phyloP scores from a whole-genome alignment of 75 land plant species.

The Picea glauca region DNA sequence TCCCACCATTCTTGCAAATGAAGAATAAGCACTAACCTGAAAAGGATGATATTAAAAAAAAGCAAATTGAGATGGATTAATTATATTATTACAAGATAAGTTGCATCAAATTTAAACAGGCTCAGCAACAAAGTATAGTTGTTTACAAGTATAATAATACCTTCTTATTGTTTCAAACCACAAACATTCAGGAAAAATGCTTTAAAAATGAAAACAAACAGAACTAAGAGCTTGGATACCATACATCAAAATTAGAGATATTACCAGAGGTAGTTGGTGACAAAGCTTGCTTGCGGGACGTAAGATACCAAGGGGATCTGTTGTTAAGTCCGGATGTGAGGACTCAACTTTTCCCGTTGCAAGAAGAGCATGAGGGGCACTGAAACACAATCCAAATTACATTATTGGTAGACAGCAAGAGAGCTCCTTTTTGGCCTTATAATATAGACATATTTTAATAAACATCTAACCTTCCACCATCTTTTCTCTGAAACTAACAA shows the following conservation, averaged over 20 bases:
- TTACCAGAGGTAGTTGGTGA: conserved; percentile 85
- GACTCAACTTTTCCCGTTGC: conserved; percentile 88
- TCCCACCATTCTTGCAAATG: conserved; percentile 59
- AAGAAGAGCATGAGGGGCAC: conserved; percentile 94
- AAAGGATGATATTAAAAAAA: background rate
- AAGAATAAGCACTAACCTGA: conserved; percentile 94
- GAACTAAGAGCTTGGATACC: background rate
- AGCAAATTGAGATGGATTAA: background rate
- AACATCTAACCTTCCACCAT: background rate
- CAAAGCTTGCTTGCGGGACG: conserved; percentile 77
- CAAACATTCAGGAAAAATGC: background rate
- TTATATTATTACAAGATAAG: background rate
- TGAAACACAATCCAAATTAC: conserved; percentile 27
- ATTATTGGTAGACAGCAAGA: conserved; percentile 1
- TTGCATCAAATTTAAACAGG: background rate
- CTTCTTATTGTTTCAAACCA: background rate
- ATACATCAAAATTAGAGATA: background rate
- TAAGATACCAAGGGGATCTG: conserved; percentile 86
- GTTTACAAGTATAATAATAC: background rate
- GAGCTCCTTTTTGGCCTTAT: background rate
- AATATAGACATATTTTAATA: background rate
- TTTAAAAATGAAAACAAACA: background rate
- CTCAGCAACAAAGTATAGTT: background rate
- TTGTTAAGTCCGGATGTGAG: conserved; percentile 70
- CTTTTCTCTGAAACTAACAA: background rate